Evolutionary conservation across 2,329 filamentous ascomycete genomes (phyloP).

Genomic region (Neopestalotiopsis rosae): DNA sequence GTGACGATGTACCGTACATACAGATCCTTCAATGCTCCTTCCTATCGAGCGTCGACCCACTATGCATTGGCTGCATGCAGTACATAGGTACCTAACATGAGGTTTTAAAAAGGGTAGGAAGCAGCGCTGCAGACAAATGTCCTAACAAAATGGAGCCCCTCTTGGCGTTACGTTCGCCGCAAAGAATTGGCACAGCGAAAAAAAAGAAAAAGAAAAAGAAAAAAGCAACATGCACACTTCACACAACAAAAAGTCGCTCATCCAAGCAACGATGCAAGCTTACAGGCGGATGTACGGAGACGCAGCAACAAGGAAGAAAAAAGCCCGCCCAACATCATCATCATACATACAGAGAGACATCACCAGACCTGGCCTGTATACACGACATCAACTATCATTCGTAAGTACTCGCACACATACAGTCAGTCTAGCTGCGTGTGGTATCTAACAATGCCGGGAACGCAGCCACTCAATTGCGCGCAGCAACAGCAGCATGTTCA

Average conservation of each 20-base stretch:
- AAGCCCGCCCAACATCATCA: no score
- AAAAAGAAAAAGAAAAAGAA: background rate
- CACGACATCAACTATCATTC: no score
- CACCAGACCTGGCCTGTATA: no score
- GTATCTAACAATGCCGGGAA: background rate
- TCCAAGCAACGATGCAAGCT: background rate
- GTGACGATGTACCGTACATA: slow-evolving; percentile 1
- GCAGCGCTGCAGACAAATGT: background rate
- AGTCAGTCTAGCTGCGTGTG: background rate
- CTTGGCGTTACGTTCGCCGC: background rate
- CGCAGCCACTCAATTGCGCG: background rate
- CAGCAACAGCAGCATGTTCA: background rate
- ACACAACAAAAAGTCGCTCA: background rate
- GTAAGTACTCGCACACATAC: no score
- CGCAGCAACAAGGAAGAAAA: no score
- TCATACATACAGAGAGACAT: no score
- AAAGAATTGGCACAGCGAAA: background rate
- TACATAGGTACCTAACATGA: background rate
- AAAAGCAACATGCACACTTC: background rate
- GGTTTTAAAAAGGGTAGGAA: background rate
- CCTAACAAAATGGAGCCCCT: background rate
- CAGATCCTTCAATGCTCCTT: background rate
- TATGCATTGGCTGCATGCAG: background rate
- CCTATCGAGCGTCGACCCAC: background rate
- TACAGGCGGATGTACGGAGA: background rate